Evolutionary conservation across 352 stramenopile genomes (phyloP), one percentile per base, ranked within the genome.

Genomic region (Proteromonas lacertae): DNA sequence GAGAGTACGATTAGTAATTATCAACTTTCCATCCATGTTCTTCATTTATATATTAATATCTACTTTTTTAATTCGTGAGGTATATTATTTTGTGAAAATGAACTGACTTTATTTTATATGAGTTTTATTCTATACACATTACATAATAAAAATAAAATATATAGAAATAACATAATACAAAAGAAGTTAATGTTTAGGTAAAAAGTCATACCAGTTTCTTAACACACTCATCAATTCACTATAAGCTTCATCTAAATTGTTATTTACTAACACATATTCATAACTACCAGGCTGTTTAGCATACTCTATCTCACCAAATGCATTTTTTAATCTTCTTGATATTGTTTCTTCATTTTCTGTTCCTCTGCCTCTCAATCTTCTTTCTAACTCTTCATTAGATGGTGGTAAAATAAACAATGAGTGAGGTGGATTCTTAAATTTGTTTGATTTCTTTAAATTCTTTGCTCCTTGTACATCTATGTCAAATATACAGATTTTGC

Each of bases 391-490:
- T 32, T 72, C 70, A 51, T 92, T 73, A 10, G 67, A 88, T 2
- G 81, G 81, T 23, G 84, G 79, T 31, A 75, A 60, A 48, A 96
- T 84, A 47, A 93, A 95, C 23, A 95, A 55, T 47, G 74, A 94
- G 38, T 88, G 77, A 29, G 70, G 64, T 20, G 59, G 40, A n/a
- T 90, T 50, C n/a, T 60, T 55, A 21, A 61, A 62, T 46, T 50
- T 47, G 47, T 78, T 29, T 12, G 39, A 47, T 18, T 32, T 20
- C 22, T 41, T 37, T 7, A 56, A 37, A 17, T 32, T 74, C 48
- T 83, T 61, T 13, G 93, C 80, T 22, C 84, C 84, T 52, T 94
- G 79, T 33, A 93, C 70, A 47, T 95, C 84, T 41, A 97, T 96
- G 56, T 97, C 84, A 24, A 97, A 45, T 37, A 97, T 79, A 55